phyloP scores from a whole-genome alignment of 2,329 filamentous ascomycete genomes.

The Trichoderma oligosporum region DNA sequence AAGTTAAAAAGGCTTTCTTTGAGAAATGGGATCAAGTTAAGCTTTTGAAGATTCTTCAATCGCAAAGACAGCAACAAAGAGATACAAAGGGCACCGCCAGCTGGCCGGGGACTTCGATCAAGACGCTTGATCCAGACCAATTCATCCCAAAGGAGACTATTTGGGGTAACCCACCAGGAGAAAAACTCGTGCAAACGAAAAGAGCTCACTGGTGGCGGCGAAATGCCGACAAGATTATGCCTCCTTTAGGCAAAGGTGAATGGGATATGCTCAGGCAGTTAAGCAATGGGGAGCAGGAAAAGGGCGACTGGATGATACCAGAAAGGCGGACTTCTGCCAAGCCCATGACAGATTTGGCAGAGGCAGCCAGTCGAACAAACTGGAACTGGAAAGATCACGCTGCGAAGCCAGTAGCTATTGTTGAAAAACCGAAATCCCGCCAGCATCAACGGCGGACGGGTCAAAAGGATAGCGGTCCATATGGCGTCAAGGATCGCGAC shows the following conservation, averaged over 20 bases:
- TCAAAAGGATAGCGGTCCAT: conserved; percentile 36
- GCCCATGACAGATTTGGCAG: background rate
- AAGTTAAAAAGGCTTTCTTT: conserved; percentile 36
- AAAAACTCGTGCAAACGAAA: conserved; percentile 41
- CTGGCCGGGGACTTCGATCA: conserved; percentile 30
- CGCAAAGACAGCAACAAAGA: conserved; percentile 39
- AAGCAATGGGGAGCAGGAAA: conserved; percentile 38
- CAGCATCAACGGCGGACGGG: conserved; percentile 35
- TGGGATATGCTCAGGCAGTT: conserved; percentile 54
- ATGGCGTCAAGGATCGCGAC: conserved; percentile 33
- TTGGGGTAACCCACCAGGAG: conserved; percentile 47
- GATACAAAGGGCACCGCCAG: conserved; percentile 22
- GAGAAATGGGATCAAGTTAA: conserved; percentile 49
- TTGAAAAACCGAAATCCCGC: conserved; percentile 39
- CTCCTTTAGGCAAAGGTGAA: conserved; percentile 51
- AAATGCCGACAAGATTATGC: conserved; percentile 45
- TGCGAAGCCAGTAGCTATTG: conserved; percentile 34
- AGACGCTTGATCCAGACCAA: conserved; percentile 33
- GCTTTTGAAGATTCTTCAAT: conserved; percentile 39
- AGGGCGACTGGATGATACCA: conserved; percentile 38
- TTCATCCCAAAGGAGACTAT: conserved; percentile 42
- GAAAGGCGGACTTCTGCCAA: conserved; percentile 27
- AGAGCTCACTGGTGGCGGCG: conserved; percentile 46
- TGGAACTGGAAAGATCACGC: conserved; percentile 47
- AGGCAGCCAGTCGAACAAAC: background rate